Percentiles rank a stretch among this genome's conserved stretches.
Evolutionary conservation across 495 filamentous ascomycete species (phyloP).

Genomic region (Penicillium psychrofluorescens): DNA sequence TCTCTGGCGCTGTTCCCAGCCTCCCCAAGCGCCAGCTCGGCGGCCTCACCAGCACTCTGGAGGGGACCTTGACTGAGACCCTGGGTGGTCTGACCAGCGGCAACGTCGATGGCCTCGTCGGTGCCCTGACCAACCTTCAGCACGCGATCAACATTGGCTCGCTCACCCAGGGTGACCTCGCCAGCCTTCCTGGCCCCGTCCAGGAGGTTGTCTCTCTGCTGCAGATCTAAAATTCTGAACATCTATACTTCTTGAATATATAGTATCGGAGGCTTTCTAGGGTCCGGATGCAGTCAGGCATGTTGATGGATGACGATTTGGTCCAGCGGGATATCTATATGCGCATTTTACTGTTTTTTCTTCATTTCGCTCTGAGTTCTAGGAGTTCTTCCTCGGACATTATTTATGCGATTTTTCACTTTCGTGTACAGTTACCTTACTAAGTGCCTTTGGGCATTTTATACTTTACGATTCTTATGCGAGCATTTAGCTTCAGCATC

Average conservation of each 20-base stretch:
- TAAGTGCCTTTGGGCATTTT: no score
- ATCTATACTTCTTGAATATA: no score
- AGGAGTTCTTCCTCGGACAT: constrained; percentile 3
- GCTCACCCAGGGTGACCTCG: constrained; percentile 8
- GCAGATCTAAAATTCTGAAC: no score
- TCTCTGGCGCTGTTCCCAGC: background rate
- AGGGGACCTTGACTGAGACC: background rate
- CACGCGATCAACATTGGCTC: constrained; percentile 6
- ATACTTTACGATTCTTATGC: no score
- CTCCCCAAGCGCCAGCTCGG: background rate
- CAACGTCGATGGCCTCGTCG: constrained; percentile 11
- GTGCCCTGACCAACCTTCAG: constrained; percentile 10
- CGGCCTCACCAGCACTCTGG: background rate
- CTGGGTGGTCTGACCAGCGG: background rate
- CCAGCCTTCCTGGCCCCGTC: constrained; percentile 8
- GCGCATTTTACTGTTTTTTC: constrained; percentile 3
- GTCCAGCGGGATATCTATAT: background rate
- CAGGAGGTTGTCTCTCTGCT: constrained; percentile 6
- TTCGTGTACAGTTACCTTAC: background rate
- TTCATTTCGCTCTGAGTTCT: background rate
- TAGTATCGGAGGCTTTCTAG: no score
- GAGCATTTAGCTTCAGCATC: no score
- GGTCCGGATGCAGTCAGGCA: no score
- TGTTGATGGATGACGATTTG: background rate
- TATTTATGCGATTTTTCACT: background rate